Evolutionary conservation across 495 filamentous ascomycete species (phyloP).

Genomic region (Hyaloscypha bicolor): DNA sequence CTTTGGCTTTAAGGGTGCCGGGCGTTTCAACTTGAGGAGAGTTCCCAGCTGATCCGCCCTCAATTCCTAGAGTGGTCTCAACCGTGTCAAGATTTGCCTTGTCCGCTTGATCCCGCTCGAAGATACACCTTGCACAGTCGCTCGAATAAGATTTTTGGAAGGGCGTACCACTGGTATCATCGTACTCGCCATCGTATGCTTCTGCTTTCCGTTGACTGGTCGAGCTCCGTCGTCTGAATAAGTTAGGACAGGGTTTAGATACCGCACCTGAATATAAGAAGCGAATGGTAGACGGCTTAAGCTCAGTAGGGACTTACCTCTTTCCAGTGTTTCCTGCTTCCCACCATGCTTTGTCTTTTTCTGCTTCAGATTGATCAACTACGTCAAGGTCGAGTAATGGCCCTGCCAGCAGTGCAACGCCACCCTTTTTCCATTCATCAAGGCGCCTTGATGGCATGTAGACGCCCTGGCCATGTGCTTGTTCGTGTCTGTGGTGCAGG

Average conservation of each 20-base stretch:
- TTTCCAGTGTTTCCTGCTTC: constrained; percentile 43
- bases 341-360: constrained; percentile 56
- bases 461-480: constrained; percentile 43
- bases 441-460: constrained; percentile 50
- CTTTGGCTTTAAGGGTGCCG: not conserved
- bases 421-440: constrained; percentile 62
- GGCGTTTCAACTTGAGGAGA: not conserved
- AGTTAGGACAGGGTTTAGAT: not conserved
- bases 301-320: constrained; percentile 32
- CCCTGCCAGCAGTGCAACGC: constrained; percentile 51
- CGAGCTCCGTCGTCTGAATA: constrained; percentile 8
- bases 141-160: constrained; percentile 12
- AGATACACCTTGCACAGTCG: constrained; percentile 18
- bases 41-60: not conserved
- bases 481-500: constrained; percentile 46
- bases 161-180: constrained; percentile 49
- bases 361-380: constrained; percentile 33
- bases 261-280: not conserved
- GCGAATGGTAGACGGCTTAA: not conserved
- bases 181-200: constrained; percentile 51
- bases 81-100: not conserved
- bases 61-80: not conserved
- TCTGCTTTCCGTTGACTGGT: constrained; percentile 37
- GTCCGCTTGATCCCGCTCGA: constrained; percentile 6
- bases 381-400: constrained; percentile 49